phyloP scores from a whole-genome alignment of 2,329 filamentous ascomycete species.

The Penicillium psychrosexuale region DNA sequence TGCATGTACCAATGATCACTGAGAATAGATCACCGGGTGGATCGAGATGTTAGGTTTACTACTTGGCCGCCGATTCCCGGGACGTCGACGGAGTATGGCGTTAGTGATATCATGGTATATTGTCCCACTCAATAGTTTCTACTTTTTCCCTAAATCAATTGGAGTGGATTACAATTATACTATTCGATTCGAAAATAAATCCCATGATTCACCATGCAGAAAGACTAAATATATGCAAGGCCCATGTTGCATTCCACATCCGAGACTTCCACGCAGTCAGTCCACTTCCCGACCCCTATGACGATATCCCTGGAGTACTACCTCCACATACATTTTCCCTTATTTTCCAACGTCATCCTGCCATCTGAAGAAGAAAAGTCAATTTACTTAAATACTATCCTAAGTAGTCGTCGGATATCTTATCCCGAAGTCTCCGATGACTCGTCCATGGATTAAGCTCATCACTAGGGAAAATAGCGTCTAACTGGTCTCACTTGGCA shows the following conservation, averaged over 20 bases:
- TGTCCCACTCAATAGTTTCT: neutral
- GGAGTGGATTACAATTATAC: neutral
- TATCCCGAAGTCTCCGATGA: conserved; percentile 6
- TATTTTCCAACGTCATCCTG: neutral
- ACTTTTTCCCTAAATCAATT: neutral
- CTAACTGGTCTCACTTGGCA: neutral
- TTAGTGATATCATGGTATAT: conserved; percentile 15
- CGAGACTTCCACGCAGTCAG: conserved; percentile 11
- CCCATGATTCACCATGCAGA: conserved; percentile 2
- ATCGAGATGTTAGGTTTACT: neutral
- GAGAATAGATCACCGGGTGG: conserved; percentile 1
- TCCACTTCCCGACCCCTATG: conserved; percentile 4
- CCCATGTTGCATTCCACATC: conserved; percentile 15
- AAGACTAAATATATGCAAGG: conserved; percentile 3
- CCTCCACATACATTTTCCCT: neutral
- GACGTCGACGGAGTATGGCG: neutral
- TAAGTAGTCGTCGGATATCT: neutral
- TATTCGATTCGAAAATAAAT: neutral
- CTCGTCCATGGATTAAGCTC: conserved; percentile 18
- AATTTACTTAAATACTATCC: neutral
- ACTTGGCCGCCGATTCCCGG: neutral
- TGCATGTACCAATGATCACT: conserved; percentile 2
- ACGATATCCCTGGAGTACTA: conserved; percentile 7
- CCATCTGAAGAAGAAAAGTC: neutral
- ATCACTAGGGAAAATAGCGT: conserved; percentile 6